Evolutionary conservation across 2,329 filamentous ascomycete genomes (phyloP).

Genomic region (Cadophora sp.): DNA sequence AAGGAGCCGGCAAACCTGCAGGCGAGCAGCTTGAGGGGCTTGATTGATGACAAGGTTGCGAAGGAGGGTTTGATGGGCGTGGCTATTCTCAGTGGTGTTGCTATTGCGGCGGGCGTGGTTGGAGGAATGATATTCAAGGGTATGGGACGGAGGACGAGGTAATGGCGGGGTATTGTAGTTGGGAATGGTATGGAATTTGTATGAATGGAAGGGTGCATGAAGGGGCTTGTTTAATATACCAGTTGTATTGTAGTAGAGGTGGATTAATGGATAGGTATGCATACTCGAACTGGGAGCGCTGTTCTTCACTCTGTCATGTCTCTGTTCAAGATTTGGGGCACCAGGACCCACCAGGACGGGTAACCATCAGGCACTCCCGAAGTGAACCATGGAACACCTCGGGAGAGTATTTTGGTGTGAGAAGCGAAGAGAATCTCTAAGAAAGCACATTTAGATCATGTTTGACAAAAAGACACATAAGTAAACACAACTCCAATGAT

Average conservation of each 20-base stretch:
- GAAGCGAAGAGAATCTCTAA: neutral
- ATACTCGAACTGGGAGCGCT: neutral
- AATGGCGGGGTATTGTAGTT: constrained; percentile 14
- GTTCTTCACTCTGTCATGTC: neutral
- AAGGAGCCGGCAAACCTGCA: constrained; percentile 93
- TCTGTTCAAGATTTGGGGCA: neutral
- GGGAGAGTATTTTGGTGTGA: neutral
- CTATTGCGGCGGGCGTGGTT: constrained; percentile 90
- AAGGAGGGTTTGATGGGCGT: constrained; percentile 94
- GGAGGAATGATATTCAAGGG: constrained; percentile 87
- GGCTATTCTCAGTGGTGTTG: constrained; percentile 91
- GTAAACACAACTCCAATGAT: neutral
- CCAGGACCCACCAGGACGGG: neutral
- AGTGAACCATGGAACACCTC: neutral
- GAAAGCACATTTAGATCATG: constrained; percentile 1
- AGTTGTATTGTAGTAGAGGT: constrained; percentile 20
- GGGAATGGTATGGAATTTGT: constrained; percentile 20
- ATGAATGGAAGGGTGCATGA: constrained; percentile 17
- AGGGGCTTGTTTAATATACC: constrained; percentile 39
- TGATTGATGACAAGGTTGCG: constrained; percentile 96
- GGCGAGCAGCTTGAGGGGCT: constrained; percentile 79
- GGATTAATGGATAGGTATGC: neutral
- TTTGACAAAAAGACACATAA: constrained; percentile 5
- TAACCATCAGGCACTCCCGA: constrained; percentile 1
- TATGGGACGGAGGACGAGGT: constrained; percentile 59